phyloP scores from a whole-genome alignment of 345 rosid species.

The Bruguiera gymnorhiza region DNA sequence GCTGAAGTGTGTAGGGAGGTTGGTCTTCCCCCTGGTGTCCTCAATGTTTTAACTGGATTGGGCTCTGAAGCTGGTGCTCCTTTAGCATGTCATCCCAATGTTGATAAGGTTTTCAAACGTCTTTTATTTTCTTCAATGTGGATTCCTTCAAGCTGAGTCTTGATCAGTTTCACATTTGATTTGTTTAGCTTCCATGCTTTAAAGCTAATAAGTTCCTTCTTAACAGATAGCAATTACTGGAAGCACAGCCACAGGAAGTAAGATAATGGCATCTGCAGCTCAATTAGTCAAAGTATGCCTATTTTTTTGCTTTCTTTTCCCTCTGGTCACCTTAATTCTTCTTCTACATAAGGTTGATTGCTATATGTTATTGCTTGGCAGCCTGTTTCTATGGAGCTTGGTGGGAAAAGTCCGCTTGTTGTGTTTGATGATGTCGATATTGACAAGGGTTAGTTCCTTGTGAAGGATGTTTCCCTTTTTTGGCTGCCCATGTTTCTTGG shows the following conservation, averaged over 20 bases:
- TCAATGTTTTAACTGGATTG: slow-evolving; percentile 86
- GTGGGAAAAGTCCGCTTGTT: slow-evolving; percentile 92
- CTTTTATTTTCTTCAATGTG: background rate
- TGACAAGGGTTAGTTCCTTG: slow-evolving; percentile 58
- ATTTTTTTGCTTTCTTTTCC: slow-evolving; percentile 7
- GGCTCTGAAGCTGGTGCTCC: slow-evolving; percentile 99
- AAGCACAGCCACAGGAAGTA: slow-evolving; percentile 86
- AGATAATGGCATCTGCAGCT: slow-evolving; percentile 79
- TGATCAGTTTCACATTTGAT: slow-evolving; percentile 1
- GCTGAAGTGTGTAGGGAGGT: slow-evolving; percentile 85
- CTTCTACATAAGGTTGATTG: slow-evolving; percentile 13
- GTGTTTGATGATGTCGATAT: slow-evolving; percentile 92
- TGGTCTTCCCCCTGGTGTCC: slow-evolving; percentile 94
- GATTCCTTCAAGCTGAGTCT: slow-evolving; percentile 19
- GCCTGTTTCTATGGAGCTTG: slow-evolving; percentile 95
- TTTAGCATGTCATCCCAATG: slow-evolving; percentile 81
- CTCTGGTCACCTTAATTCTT: background rate
- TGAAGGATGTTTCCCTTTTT: slow-evolving; percentile 4
- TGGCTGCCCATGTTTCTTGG: background rate
- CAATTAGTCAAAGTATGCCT: slow-evolving; percentile 68
- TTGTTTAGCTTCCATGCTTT: slow-evolving; percentile 14
- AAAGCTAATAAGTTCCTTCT: slow-evolving; percentile 17
- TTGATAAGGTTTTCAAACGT: slow-evolving; percentile 66
- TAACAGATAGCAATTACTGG: slow-evolving; percentile 90
- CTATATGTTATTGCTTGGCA: slow-evolving; percentile 31